Evolutionary conservation across 805 yeast species (phyloP).

Genomic region (Pichia scutulata): DNA sequence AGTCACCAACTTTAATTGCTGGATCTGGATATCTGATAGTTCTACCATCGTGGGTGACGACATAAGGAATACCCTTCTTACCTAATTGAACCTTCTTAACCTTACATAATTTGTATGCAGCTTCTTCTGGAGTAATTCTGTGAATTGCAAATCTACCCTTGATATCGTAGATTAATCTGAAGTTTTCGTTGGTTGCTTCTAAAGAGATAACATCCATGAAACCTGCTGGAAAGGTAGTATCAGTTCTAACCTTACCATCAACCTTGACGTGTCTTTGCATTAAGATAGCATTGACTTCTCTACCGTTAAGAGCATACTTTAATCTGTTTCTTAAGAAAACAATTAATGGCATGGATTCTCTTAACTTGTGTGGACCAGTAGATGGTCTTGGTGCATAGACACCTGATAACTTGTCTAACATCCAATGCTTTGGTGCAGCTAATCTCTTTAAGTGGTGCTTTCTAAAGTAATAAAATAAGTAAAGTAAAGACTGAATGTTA

Average conservation of each 20-base stretch:
- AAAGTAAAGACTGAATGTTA: background rate
- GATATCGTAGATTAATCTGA: slow-evolving; percentile 96
- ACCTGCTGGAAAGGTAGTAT: slow-evolving; percentile 98
- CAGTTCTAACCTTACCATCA: slow-evolving; percentile 99
- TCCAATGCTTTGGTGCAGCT: slow-evolving; percentile 99
- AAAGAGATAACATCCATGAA: slow-evolving; percentile 98
- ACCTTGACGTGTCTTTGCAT: slow-evolving; percentile 98
- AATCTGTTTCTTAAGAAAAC: slow-evolving; percentile 97
- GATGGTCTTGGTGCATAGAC: slow-evolving; percentile 99
- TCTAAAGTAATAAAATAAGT: slow-evolving; percentile 35
- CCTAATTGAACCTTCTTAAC: slow-evolving; percentile 98
- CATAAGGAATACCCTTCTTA: slow-evolving; percentile 97
- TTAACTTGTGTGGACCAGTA: slow-evolving; percentile 98
- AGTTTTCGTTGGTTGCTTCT: slow-evolving; percentile 98
- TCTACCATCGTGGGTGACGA: slow-evolving; percentile 99
- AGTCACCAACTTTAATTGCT: slow-evolving; percentile 91
- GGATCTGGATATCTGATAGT: slow-evolving; percentile 99
- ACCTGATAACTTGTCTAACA: slow-evolving; percentile 99
- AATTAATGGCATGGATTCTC: slow-evolving; percentile 96
- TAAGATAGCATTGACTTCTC: slow-evolving; percentile 96
- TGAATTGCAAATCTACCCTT: slow-evolving; percentile 99
- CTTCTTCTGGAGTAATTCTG: slow-evolving; percentile 99
- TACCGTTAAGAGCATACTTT: slow-evolving; percentile 98
- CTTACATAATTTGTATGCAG: slow-evolving; percentile 95
- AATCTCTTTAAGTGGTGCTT: slow-evolving; percentile 99